Evolutionary conservation across 352 stramenopile genomes (phyloP), one percentile per base, ranked within the genome.

Genomic region (Globisporangium camurandrum): DNA sequence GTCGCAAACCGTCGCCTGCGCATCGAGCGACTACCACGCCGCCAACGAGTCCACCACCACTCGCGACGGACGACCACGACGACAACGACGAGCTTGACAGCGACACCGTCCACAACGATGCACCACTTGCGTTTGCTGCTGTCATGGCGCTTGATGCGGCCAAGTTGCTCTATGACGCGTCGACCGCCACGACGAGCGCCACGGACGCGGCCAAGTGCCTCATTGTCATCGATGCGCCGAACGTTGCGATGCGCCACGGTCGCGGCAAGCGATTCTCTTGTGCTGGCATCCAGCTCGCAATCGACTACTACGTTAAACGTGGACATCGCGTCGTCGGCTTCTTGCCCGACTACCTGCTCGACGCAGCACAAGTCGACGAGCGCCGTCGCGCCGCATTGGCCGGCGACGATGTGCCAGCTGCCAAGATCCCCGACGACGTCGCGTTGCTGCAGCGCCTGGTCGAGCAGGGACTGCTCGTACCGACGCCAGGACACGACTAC

Each of bases 401-500:
- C 14, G 62, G 62, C n/a, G 44, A 49, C 23, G 61, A 66, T 37
- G 56, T 71, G n/a, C 72, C 54, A 1, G 62, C 64, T 16, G 67
- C 67, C 12, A 88, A 85, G 59, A 62, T 91, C 14, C 81, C 81
- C 11, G 82, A 95, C 43, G 66, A 95, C 45, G 66, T 86, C 2
- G 57, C 54, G 26, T 57, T 95, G 31, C 62, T 95, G 31, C 66
- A 86, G 51, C 34, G 49, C 7, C 70, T 95, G 57, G 64, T 91
- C 20, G 67, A 85, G 11, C 64, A 86, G 43, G 84, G 85, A 1
- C 52, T 88, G 6, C 36, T 95, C 19, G 67, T 95, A 40, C 71
- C 79, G 3, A 95, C 85, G 10, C 85, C 85, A 4, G 62, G 84
- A 12, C 82, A 93, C 41, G 85, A 95, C 56, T 95, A 93, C 56